phyloP scores from a whole-genome alignment of 495 filamentous ascomycete species.

The Podospora pseudoanserina region DNA sequence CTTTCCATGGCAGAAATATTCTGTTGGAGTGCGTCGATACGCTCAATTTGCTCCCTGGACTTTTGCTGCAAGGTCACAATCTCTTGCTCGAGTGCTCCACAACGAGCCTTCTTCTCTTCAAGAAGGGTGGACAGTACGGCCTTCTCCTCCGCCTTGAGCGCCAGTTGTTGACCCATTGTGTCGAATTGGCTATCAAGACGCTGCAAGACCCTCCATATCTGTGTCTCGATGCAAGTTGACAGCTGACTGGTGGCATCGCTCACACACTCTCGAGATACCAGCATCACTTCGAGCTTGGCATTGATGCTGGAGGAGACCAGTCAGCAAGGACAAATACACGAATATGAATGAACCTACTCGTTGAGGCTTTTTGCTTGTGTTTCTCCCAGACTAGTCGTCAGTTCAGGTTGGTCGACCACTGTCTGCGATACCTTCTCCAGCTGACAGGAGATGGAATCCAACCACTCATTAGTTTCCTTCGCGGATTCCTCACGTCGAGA shows the following conservation, averaged over 20 bases:
- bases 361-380: slow-evolving; percentile 9
- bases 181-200: slow-evolving; percentile 22
- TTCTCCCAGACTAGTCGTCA: slow-evolving; percentile 10
- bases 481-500: neutral
- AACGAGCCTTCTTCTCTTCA: slow-evolving; percentile 20
- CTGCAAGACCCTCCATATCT: slow-evolving; percentile 17
- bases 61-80: slow-evolving; percentile 12
- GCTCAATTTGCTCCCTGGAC: slow-evolving; percentile 8
- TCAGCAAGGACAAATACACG: neutral
- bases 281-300: slow-evolving; percentile 19
- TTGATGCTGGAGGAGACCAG: slow-evolving; percentile 13
- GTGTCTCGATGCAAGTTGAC: slow-evolving; percentile 15
- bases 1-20: slow-evolving; percentile 15
- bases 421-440: slow-evolving; percentile 13
- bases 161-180: slow-evolving; percentile 19
- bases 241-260: slow-evolving; percentile 13
- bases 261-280: slow-evolving; percentile 9
- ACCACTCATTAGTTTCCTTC: slow-evolving; percentile 8
- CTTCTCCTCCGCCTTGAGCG: slow-evolving; percentile 24
- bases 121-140: slow-evolving; percentile 19
- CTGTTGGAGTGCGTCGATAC: slow-evolving; percentile 23
- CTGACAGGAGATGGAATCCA: slow-evolving; percentile 15
- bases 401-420: slow-evolving; percentile 12
- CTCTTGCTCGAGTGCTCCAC: slow-evolving; percentile 12
- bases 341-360: slow-evolving; percentile 6